phyloP scores from a whole-genome alignment of 1,284 basidiomycete species.

The Boletellus sp. region DNA sequence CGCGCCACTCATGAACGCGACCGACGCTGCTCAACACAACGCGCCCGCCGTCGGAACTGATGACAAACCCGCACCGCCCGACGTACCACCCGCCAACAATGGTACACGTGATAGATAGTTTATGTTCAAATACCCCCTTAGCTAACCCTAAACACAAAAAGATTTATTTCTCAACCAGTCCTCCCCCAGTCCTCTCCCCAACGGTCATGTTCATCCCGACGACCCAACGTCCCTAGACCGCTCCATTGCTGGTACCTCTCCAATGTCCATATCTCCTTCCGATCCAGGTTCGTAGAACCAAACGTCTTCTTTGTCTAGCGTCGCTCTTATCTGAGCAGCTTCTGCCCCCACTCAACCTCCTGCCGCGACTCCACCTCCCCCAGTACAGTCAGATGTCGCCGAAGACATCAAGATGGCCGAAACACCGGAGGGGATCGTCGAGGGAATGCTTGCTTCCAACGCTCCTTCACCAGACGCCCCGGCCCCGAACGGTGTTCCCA shows the following conservation, averaged over 20 bases:
- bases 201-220: slow-evolving; percentile 62
- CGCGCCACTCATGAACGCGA: slow-evolving; percentile 54
- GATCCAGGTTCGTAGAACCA: slow-evolving; percentile 48
- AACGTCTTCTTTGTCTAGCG: slow-evolving; percentile 11
- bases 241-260: slow-evolving; percentile 23
- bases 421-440: slow-evolving; percentile 22
- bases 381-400: slow-evolving; percentile 42
- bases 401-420: slow-evolving; percentile 54
- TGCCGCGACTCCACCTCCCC: slow-evolving; percentile 46
- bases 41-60: slow-evolving; percentile 30
- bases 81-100: slow-evolving; percentile 33
- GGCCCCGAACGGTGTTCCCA: slow-evolving; percentile 4
- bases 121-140: slow-evolving; percentile 36
- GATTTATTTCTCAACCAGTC: slow-evolving; percentile 62
- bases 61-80: slow-evolving; percentile 33
- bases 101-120: slow-evolving; percentile 35
- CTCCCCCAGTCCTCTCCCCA: slow-evolving; percentile 46
- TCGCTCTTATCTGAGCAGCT: slow-evolving; percentile 37
- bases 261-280: slow-evolving; percentile 43
- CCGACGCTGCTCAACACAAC: slow-evolving; percentile 38
- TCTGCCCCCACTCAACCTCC: slow-evolving; percentile 45
- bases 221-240: slow-evolving; percentile 40
- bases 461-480: slow-evolving; percentile 13
- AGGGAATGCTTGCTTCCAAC: slow-evolving; percentile 18
- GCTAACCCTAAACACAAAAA: slow-evolving; percentile 46